phyloP scores from a whole-genome alignment of 768 basidiomycete genomes.

The Calocybe cyanea region DNA sequence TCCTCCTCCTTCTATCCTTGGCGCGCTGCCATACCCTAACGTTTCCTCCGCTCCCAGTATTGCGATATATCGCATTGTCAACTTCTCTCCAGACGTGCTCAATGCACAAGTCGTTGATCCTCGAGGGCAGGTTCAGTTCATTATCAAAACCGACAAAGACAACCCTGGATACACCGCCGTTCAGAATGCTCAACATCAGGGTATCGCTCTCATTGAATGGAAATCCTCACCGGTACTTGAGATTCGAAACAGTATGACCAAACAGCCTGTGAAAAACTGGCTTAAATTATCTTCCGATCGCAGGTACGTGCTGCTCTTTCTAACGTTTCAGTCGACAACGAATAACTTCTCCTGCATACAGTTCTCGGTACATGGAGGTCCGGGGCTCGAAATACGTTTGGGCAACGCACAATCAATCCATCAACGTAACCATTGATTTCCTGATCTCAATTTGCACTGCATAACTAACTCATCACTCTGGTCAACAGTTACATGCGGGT shows the following conservation, averaged over 20 bases:
- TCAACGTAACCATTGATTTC: conserved; percentile 41
- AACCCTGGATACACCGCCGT: conserved; percentile 52
- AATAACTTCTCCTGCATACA: conserved; percentile 14
- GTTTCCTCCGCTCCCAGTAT: conserved; percentile 27
- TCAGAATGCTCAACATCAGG: conserved; percentile 43
- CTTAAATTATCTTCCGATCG: conserved; percentile 47
- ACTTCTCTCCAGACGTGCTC: conserved; percentile 47
- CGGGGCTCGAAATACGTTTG: conserved; percentile 49
- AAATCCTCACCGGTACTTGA: conserved; percentile 46
- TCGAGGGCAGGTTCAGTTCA: conserved; percentile 43
- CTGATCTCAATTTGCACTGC: not conserved
- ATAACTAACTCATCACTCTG: conserved; percentile 2
- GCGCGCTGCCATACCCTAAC: conserved; percentile 56
- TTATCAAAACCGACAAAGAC: conserved; percentile 44
- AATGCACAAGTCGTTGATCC: conserved; percentile 54
- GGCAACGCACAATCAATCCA: conserved; percentile 49
- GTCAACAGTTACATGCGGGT: conserved; percentile 46
- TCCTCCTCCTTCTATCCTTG: conserved; percentile 52
- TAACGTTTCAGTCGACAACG: not conserved
- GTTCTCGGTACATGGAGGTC: conserved; percentile 49
- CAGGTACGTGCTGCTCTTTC: conserved; percentile 24
- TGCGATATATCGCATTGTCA: conserved; percentile 44
- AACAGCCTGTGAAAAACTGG: conserved; percentile 51
- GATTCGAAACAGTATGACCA: conserved; percentile 44
- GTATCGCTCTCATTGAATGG: conserved; percentile 60